Base-by-base conservation (phyloP, 2,329 filamentous ascomycete species). In the Chaetomium sp. region DNA sequence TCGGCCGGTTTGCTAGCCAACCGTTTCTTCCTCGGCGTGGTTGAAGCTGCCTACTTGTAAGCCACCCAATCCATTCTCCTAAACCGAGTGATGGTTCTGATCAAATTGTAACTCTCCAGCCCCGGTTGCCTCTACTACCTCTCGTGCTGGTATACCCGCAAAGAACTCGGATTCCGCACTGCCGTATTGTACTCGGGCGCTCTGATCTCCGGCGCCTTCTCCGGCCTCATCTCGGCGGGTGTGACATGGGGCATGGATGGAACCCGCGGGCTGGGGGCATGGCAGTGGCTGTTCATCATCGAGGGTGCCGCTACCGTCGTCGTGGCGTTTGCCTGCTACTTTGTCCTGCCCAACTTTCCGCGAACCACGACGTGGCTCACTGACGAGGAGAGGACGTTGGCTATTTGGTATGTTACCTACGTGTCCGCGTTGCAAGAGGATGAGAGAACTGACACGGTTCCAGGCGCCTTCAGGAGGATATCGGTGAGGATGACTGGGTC, bases 221-320 rank as follows among this genome's bases (percentile, higher is more conserved):
- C 86, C 1, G 88, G 86, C 1, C 71, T 86, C 10, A 81, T 87
- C 49, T 79, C 83, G 2, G 83, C 83, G 0, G 85, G 87, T 3
- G 88, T 91, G 64, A 84, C 83, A 0, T 77, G 77, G 23, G 83
- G 85, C 57, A 82, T 90, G 78, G 81, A 88, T 63, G 80, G 83
- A 5, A 74, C 77, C 2, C 75, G 75, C 9, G 87, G 87, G 0
- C 74, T 87, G 1, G 75, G 79, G 5, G 85, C 86, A 1, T 90
- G 87, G 87, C 78, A 84, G 19, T 87, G 85, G 86, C 78, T 89
- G 0, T 90, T 89, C 75, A 87, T 90, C 57, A 84, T 89, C 31
- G 87, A 90, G 73, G 87, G 87, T 16, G 77, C 79, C 1, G 80
- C 87, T 59, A 89, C 87, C 1, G 77, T 89, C 31, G 75, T 77